These are phyloP conservation scores for Lactarius evosmus DNA, from an alignment of 768 basidiomycete genomes.

Conservation along the genomic window DNA sequence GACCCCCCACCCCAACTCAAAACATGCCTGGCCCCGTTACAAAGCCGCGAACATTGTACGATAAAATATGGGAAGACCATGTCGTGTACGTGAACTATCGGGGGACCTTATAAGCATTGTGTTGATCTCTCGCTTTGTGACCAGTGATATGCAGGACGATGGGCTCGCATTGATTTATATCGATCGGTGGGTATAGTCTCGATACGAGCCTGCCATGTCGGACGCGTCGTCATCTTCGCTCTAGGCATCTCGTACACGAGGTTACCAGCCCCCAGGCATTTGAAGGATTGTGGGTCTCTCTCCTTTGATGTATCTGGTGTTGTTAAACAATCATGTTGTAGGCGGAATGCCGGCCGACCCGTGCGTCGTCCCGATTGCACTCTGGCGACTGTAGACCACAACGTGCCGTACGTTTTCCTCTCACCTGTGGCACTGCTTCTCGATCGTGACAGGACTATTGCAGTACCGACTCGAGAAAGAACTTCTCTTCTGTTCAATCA, in stretches of 20 bases:
- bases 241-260: constrained; percentile 58
- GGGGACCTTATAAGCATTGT: neutral
- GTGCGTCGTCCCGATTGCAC: constrained; percentile 66
- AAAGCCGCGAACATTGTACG: constrained; percentile 86
- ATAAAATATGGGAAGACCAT: constrained; percentile 98
- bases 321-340: constrained; percentile 22
- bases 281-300: constrained; percentile 45
- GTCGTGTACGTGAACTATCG: constrained; percentile 59
- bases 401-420: constrained; percentile 42
- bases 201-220: neutral
- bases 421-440: constrained; percentile 6
- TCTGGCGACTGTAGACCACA: constrained; percentile 60
- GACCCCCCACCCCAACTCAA: constrained; percentile 1
- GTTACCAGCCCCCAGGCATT: constrained; percentile 65
- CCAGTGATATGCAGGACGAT: constrained; percentile 67
- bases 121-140: constrained; percentile 8
- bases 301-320: neutral
- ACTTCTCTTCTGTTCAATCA: constrained; percentile 45
- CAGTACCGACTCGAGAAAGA: constrained; percentile 50
- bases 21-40: constrained; percentile 54
- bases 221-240: constrained; percentile 18
- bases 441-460: constrained; percentile 2
- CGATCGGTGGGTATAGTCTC: constrained; percentile 37
- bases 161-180: constrained; percentile 80
- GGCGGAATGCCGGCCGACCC: constrained; percentile 48